Evolutionary conservation across 2,329 filamentous ascomycete genomes (phyloP), one percentile per base, ranked within the genome.

Genomic region (Cephalotrichum gorgonifer): DNA sequence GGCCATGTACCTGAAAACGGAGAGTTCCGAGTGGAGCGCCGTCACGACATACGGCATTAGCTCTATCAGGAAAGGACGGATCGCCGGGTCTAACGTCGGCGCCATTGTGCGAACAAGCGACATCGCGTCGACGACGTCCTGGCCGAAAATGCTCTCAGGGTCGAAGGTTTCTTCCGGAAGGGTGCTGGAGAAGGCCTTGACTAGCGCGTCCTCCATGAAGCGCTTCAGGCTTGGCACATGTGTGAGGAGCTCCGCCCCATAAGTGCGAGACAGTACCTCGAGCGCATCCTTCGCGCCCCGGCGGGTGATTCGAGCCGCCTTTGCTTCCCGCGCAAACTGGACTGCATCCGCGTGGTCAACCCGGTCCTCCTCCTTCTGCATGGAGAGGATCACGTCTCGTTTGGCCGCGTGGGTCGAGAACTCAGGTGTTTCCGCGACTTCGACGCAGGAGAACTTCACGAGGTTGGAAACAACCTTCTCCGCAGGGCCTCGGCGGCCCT

Each of bases 391-490:
- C 14, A 85, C 84, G 54, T 83, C 81, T 43, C 84, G 86, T 59
- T 94, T 84, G 41, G 73, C 64, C 2, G 85, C 86, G 59, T 97
- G 93, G 26, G 86, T 83, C 4, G 84, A 81, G 62, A 97, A 97
- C 60, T 97, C 93, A 0, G 93, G 93, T 0, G 94, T 98, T 64
- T 98, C 94, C 0, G 93, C 91, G 1, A 94, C 95, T 62, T 98
- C 93, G 59, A 96, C 88, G 60, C 93, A 98, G 54, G 89, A 95
- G 66, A 96, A 98, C 61, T 96, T 97, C 68, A 95, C 88, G 47
- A 98, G 68, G 60, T 98, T 98, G 43, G 87, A 83, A 26, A 97
- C 90, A 14, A 98, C 86, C 69, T 98, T 98, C 64, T 96, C 90
- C 15, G 93, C 90, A 12, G 94, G 88, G 15, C 84, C 88, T 50